Percentiles rank a stretch among this genome's conserved stretches.
These are phyloP conservation scores for Retiboletus fuscus DNA, from an alignment of 1,284 basidiomycete genomes.

Conservation along the genomic window DNA sequence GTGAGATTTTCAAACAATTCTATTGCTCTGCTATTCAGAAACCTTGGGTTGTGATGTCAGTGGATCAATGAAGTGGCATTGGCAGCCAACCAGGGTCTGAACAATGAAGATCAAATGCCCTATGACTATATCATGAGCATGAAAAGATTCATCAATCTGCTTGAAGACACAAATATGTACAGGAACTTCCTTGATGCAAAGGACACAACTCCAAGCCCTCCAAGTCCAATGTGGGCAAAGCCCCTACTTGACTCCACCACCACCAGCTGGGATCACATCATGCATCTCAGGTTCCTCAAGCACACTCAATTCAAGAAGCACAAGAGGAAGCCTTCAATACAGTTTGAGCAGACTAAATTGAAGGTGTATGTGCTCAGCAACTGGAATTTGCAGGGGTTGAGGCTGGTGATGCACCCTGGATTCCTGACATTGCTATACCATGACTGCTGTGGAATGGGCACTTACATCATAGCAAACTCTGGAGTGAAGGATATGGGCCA, in stretches of 20 bases:
- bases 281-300: slow-evolving; percentile 4
- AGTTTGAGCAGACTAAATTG: not conserved
- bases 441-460: slow-evolving; percentile 14
- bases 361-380: not conserved
- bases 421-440: slow-evolving; percentile 5
- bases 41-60: not conserved
- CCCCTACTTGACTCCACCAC: slow-evolving; percentile 13
- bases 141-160: slow-evolving; percentile 2
- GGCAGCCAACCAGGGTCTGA: not conserved
- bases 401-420: slow-evolving; percentile 15
- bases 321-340: no score
- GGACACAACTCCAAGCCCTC: not conserved
- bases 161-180: not conserved
- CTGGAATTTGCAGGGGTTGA: not conserved
- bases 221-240: not conserved
- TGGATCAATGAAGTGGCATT: not conserved
- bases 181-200: slow-evolving; percentile 26
- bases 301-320: not conserved
- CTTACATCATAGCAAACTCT: not conserved
- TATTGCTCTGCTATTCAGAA: slow-evolving; percentile 1
- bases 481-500: not conserved
- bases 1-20: not conserved
- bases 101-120: no score
- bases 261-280: slow-evolving; percentile 9
- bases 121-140: not conserved